phyloP scores from a whole-genome alignment of 768 basidiomycete genomes.

The Agrocybe pediades region DNA sequence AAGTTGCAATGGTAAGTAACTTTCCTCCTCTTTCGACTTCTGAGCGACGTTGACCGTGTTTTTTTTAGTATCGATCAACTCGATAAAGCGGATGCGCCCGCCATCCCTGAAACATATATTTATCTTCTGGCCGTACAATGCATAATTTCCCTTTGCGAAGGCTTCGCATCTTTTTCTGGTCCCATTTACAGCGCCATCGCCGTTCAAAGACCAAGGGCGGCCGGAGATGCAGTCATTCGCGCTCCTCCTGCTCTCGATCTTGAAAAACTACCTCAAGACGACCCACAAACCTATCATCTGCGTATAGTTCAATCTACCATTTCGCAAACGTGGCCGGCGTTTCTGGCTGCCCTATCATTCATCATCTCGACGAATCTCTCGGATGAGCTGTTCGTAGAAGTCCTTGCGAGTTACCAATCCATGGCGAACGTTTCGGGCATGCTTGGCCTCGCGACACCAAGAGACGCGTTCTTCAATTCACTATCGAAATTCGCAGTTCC shows the following conservation, averaged over 20 bases:
- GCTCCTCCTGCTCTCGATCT: slow-evolving; percentile 77
- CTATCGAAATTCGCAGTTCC: slow-evolving; percentile 95
- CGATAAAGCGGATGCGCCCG: slow-evolving; percentile 94
- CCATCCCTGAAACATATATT: slow-evolving; percentile 91
- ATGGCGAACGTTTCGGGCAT: slow-evolving; percentile 89
- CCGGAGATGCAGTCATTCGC: slow-evolving; percentile 65
- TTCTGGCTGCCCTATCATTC: slow-evolving; percentile 89
- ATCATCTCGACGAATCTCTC: slow-evolving; percentile 89
- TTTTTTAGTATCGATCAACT: slow-evolving; percentile 88
- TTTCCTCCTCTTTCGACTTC: slow-evolving; percentile 14
- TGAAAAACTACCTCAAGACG: slow-evolving; percentile 46
- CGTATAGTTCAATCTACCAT: slow-evolving; percentile 74
- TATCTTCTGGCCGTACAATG: slow-evolving; percentile 92
- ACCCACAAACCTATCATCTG: slow-evolving; percentile 59
- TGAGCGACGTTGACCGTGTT: slow-evolving; percentile 1
- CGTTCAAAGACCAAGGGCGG: slow-evolving; percentile 61
- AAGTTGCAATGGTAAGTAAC: slow-evolving; percentile 82
- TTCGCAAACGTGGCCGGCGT: slow-evolving; percentile 87
- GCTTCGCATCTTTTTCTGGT: slow-evolving; percentile 72
- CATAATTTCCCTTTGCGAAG: slow-evolving; percentile 83
- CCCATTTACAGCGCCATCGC: slow-evolving; percentile 76
- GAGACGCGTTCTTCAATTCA: slow-evolving; percentile 90
- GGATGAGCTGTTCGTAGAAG: slow-evolving; percentile 88
- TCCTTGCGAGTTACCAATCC: slow-evolving; percentile 78
- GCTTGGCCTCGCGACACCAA: slow-evolving; percentile 81